Conservation (phyloP, 1,284 basidiomycete genomes). For the Fomitiporia mediterranea region DNA sequence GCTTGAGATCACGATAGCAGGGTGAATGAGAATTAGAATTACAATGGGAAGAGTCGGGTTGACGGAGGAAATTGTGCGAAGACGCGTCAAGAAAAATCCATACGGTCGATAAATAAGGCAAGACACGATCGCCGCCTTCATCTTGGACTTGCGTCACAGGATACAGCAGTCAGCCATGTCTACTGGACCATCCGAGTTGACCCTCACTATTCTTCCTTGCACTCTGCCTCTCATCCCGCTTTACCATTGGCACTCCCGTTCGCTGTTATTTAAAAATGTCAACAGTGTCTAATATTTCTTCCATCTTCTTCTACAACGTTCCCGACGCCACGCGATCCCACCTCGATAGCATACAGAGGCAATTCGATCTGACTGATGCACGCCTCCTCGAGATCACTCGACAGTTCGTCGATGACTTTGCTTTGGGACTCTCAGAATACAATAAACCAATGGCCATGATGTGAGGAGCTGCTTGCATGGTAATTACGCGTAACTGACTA, state of each 20-base stretch:
- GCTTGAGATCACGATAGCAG: too few relatives aligned
- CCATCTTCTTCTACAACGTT: slow-evolving; percentile 2
- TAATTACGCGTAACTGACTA: not conserved
- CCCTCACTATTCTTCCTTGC: not conserved
- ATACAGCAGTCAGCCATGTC: not conserved
- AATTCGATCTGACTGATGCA: slow-evolving; percentile 64
- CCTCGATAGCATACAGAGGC: slow-evolving; percentile 51
- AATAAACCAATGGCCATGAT: slow-evolving; percentile 88
- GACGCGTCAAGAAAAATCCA: not conserved
- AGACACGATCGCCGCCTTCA: not conserved
- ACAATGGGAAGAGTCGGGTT: not conserved
- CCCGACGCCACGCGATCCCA: slow-evolving; percentile 25
- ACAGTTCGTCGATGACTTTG: slow-evolving; percentile 76
- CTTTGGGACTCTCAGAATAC: slow-evolving; percentile 65
- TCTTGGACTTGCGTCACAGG: not conserved
- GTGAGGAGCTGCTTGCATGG: slow-evolving; percentile 36
- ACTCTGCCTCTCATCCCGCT: not conserved
- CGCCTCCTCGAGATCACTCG: slow-evolving; percentile 66
- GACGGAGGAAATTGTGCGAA: not conserved
- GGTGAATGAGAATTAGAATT: too few relatives aligned
- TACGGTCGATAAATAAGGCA: not conserved
- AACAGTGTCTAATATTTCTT: not conserved
- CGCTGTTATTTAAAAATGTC: slow-evolving; percentile 1
- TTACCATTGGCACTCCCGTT: not conserved
- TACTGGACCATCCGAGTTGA: not conserved